Percentiles rank a stretch among this genome's conserved stretches.
Conservation (phyloP, 179 eudicot species). For the Gypsophila paniculata region DNA sequence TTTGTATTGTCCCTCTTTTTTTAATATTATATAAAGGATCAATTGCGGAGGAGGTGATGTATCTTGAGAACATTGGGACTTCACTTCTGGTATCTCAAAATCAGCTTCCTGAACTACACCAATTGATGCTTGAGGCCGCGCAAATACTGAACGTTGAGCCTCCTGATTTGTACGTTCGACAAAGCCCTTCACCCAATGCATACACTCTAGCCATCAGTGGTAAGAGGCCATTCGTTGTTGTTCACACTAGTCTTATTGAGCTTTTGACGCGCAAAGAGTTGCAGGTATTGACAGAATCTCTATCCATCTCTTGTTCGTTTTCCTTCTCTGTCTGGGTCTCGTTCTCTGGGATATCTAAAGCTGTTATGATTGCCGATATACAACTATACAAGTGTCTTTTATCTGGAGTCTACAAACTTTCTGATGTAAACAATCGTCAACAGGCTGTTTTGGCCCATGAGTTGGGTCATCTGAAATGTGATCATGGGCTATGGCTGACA, state of each 20-base stretch:
- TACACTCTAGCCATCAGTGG: conserved; percentile 91
- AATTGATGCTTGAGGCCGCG: conserved; percentile 77
- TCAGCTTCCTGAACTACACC: conserved; percentile 89
- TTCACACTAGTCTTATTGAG: conserved; percentile 94
- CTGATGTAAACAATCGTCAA: neutral
- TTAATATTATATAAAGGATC: conserved; percentile 46
- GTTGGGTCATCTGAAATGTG: conserved; percentile 97
- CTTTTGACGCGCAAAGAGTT: conserved; percentile 86
- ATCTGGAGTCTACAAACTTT: no score
- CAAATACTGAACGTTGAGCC: conserved; percentile 70
- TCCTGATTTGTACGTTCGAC: conserved; percentile 92
- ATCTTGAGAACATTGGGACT: conserved; percentile 90
- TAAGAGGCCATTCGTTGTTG: conserved; percentile 84
- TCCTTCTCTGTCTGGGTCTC: neutral
- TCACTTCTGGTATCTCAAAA: conserved; percentile 84
- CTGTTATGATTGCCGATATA: neutral
- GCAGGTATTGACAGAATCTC: conserved; percentile 50
- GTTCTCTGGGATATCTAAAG: neutral
- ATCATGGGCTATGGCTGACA: conserved; percentile 96
- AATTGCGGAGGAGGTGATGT: conserved; percentile 85
- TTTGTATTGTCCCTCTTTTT: neutral
- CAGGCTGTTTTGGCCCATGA: conserved; percentile 99
- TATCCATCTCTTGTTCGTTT: neutral
- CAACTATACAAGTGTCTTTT: no score
- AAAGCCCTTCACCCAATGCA: conserved; percentile 88